A percentile compares a stretch with the other conserved stretches of the same genome.
Conservation (phyloP, 805 yeast species). For the Wickerhamomyces bisporus region DNA sequence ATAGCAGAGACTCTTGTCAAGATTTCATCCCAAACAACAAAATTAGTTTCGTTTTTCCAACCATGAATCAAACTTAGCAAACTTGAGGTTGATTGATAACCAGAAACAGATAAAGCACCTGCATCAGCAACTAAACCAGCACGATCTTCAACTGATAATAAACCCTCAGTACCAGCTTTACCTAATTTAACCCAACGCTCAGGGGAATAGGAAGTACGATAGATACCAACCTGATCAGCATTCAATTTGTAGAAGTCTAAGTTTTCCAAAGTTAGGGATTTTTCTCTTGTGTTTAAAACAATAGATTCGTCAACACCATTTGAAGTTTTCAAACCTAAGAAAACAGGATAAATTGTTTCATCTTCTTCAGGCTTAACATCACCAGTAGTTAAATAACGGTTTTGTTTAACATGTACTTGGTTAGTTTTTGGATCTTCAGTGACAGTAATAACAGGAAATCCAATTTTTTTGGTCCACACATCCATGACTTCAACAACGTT, state of each 20-base stretch:
- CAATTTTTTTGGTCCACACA: conserved; percentile 75
- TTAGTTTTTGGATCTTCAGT: conserved; percentile 43
- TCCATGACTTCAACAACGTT: conserved; percentile 72
- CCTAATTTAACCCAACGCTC: conserved; percentile 70
- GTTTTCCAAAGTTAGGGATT: conserved; percentile 38
- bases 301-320: conserved; percentile 56
- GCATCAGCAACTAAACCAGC: conserved; percentile 81
- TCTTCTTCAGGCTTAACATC: conserved; percentile 77
- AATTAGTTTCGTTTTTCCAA: conserved; percentile 56
- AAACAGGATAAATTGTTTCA: conserved; percentile 61
- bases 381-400: conserved; percentile 71
- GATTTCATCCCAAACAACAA: conserved; percentile 66
- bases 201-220: conserved; percentile 64
- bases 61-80: conserved; percentile 53
- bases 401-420: conserved; percentile 55
- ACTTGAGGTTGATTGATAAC: conserved; percentile 57
- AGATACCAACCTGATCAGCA: conserved; percentile 70
- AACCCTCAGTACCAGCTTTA: conserved; percentile 47
- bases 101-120: conserved; percentile 64
- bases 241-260: conserved; percentile 60
- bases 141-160: conserved; percentile 69
- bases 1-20: conserved; percentile 42
- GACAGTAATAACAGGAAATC: conserved; percentile 70
- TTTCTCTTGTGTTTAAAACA: conserved; percentile 47
- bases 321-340: conserved; percentile 55